Base-by-base conservation (phyloP, 1,139 yeast species). In the Nakaseomyces kungkrabaensis region DNA sequence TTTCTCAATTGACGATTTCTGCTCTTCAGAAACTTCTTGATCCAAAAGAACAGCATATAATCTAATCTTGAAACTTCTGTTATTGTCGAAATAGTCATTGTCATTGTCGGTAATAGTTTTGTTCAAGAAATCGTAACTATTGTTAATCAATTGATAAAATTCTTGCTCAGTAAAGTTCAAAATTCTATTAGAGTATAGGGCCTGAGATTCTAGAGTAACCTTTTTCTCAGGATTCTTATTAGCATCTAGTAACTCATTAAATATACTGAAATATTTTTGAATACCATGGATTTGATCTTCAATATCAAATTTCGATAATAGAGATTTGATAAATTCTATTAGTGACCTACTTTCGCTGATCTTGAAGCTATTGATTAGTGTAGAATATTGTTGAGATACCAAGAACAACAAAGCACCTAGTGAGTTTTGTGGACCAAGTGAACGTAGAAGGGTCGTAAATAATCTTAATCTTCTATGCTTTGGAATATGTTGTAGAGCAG, bases 401-500 rank as follows among this genome's bases (percentile, higher is more conserved):
- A 92, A 74, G 61, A 87, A 83, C 56, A 90, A 68, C 46, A 92
- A 76, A 48, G 85, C 73, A 58, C 85, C 87, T 57, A 90, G 73
- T 1, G 95, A 79, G 46, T 74, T 70, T 10, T 73, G 74, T 46
- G 83, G 72, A n/a, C 92, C 90, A 54, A 92, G 72, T 1, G 97
- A 85, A 58, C 76, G 76, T 13, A 90, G 80, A 56, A 92, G 75
- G 0, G 95, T 82, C 4, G 86, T 76, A 63, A 87, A 92, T 51
- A 94, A 72, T 62, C 82, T 82, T 47, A 86, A 94, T 59, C 98
- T 79, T 68, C 99, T 85, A 65, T 92, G 98, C 66, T 96, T 81
- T 55, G 99, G 99, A 57, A 92, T 89, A 63, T 92, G 97, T 51
- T 84, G 82, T 70, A 94, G 86, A 0, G 98, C 97, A 53, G 96